Evolutionary conservation across 306 rosid genomes (phyloP).

Genomic region (Quercus berberidifolia): DNA sequence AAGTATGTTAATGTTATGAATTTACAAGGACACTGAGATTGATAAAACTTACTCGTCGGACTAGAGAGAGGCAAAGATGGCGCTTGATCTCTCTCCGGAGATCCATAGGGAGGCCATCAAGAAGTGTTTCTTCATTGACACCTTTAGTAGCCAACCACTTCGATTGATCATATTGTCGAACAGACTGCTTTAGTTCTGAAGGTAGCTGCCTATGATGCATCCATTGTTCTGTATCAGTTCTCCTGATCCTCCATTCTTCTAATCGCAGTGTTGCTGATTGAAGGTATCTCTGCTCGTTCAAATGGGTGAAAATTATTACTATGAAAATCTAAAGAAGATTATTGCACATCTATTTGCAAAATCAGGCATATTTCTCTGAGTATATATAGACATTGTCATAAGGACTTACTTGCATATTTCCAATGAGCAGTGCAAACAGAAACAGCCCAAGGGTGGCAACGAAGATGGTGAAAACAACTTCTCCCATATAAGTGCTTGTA

Average conservation of each 20-base stretch:
- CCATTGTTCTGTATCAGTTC: slow-evolving; percentile 94
- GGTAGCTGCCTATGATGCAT: slow-evolving; percentile 94
- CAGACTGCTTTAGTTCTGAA: slow-evolving; percentile 56
- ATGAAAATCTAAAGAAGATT: no score
- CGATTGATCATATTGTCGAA: slow-evolving; percentile 78
- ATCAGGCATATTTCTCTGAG: no score
- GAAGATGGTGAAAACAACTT: slow-evolving; percentile 72
- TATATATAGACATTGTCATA: background rate
- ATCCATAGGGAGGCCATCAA: slow-evolving; percentile 73
- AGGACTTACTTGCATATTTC: slow-evolving; percentile 84
- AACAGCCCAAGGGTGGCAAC: slow-evolving; percentile 82
- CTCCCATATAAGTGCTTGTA: slow-evolving; percentile 84
- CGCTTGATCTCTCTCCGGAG: slow-evolving; percentile 92
- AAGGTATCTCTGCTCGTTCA: slow-evolving; percentile 61
- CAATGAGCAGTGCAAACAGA: slow-evolving; percentile 86
- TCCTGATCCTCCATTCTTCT: slow-evolving; percentile 92
- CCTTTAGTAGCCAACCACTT: slow-evolving; percentile 94
- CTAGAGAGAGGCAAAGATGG: slow-evolving; percentile 88
- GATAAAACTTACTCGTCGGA: slow-evolving; percentile 59
- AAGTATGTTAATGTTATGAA: no score
- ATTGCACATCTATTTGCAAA: no score
- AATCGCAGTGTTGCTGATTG: slow-evolving; percentile 80
- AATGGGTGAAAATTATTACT: background rate
- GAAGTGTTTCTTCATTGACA: slow-evolving; percentile 79
- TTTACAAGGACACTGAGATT: no score